These are phyloP conservation scores for Wickerhamomyces rabaulensis DNA, from an alignment of 805 yeast species.

Conservation along the genomic window DNA sequence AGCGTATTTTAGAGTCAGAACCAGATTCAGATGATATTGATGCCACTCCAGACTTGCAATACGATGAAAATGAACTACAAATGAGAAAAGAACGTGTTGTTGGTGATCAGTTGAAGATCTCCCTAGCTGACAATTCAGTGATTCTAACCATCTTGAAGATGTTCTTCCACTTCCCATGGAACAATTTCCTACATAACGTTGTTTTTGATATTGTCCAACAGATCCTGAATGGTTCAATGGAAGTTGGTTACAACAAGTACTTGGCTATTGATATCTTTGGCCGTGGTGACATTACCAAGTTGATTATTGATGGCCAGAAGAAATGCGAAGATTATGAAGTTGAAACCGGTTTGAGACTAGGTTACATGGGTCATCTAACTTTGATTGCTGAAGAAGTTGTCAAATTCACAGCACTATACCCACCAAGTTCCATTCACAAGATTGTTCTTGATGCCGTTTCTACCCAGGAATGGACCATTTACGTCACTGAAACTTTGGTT, in stretches of 20 bases:
- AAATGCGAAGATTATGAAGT: slow-evolving; percentile 56
- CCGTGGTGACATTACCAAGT: slow-evolving; percentile 51
- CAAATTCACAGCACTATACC: slow-evolving; percentile 50
- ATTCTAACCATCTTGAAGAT: slow-evolving; percentile 62
- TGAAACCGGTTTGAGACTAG: slow-evolving; percentile 61
- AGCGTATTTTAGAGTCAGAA: slow-evolving; percentile 20
- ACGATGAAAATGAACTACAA: slow-evolving; percentile 33
- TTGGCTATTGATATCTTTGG: slow-evolving; percentile 68
- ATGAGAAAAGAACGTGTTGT: slow-evolving; percentile 61
- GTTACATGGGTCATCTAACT: slow-evolving; percentile 96
- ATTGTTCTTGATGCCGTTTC: slow-evolving; percentile 31
- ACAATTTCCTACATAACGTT: slow-evolving; percentile 93
- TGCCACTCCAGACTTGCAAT: slow-evolving; percentile 25
- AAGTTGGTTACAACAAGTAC: slow-evolving; percentile 79
- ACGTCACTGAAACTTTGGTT: slow-evolving; percentile 75
- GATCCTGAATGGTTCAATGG: slow-evolving; percentile 81
- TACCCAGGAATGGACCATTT: slow-evolving; percentile 64
- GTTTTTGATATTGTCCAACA: slow-evolving; percentile 96
- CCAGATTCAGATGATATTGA: slow-evolving; percentile 22
- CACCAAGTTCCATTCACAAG: slow-evolving; percentile 26
- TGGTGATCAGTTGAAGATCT: slow-evolving; percentile 84
- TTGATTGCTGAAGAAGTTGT: slow-evolving; percentile 94
- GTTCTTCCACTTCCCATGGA: slow-evolving; percentile 91
- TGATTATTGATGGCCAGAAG: slow-evolving; percentile 58
- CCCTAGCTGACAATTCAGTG: slow-evolving; percentile 69